Base-by-base conservation (phyloP, 1,284 basidiomycete species). In the Fomitopsis palustris region DNA sequence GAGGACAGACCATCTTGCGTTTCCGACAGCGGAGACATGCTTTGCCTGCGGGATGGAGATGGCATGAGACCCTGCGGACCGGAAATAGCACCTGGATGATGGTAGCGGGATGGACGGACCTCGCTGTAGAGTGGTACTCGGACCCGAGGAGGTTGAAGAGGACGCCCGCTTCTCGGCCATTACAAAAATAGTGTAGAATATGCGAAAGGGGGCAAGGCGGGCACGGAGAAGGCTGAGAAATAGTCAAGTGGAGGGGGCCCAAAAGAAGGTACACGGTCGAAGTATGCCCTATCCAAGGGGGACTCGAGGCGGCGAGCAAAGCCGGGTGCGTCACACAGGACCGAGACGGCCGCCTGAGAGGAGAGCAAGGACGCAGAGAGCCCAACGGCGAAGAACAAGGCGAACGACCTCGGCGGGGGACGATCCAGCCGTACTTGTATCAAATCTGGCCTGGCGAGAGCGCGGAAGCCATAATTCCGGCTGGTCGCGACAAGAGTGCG, bases 21-120 rank as follows among this genome's bases (percentile, higher is more conserved):
- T 90, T 88, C 72, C 88, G 81, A 78, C 85, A 88, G 74, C 85
- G 78, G 61, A 87, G 75, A 75, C 86, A 88, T 58, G 85, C 85
- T 70, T 87, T 87, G 59, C 85, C 86, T 70, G 62, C 16, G 35
- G 62, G 45, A 39, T 58, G 55, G 33, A 7, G 49, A 54, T 35
- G 37, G 54, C 49, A 52, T 52, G 49, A 52, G 49, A 35, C 23
- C 4, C 16, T 3, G 59, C 39, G 23, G 43, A 52, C 41, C 55
- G 23, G 35, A 37, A 57, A 53, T 60, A 47, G 53, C 27, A 23
- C 43, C 35, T 37, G 35, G 10, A 12, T 41, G 37, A 31, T 45
- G 43, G 31, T 33, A 33, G 31, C 31, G 51, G 39, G 42, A 21
- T 61, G 21, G 29, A 52, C 70, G 56, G 25, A 70, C 71, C 71